Evolutionary conservation across 2,329 filamentous ascomycete species (phyloP), one percentile per base, ranked within the genome.

Genomic region (Talaromyces sp.): DNA sequence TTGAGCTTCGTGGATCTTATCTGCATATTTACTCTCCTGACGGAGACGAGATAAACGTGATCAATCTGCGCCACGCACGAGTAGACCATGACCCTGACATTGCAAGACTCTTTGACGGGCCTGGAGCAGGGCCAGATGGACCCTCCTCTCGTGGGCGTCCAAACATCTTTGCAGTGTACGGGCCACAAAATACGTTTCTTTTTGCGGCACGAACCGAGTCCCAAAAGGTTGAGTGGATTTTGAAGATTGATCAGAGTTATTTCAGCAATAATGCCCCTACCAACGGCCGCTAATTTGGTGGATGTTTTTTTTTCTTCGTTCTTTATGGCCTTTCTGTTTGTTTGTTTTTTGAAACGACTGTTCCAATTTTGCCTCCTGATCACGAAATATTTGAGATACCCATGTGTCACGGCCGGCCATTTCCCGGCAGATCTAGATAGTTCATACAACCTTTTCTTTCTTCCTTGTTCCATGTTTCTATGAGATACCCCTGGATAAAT

Each of bases 221-320:
- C 55, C 93, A 97, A 75, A 96, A 97, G 81, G 88, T 93, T 68
- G 95, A 98, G 74, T 99, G 95, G 95, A 96, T 99, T 68, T 85
- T 96, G 75, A 89, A 90, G 70, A 92, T 99, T 68, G 95, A 99
- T 76, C 90, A 96, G 80, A 91, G 88, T 67, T 88, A 84, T 73
- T 85, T 86, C 69, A 78, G 74, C 63, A 74, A 68, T 60, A 63
- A 66, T 49, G 65, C 64, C 11, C 73, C 60, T 22, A 28, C 67
- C 51, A 59, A 60, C 27, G 63, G 68, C 49, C 62, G 25, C 19
- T 56, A 56, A 36, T 25, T 13, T 32, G 27, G 49, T 53, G 27
- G 49, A 27, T 53, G 28, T 52, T 52, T 30, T 22, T n/a, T n/a
- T 30, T 28, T 30, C 5, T 30, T 30, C 28, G 28, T 10, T 53